A percentile compares a stretch with the other conserved stretches of the same genome.
These are phyloP conservation scores for Eragrostis curvula DNA, from an alignment of 176 grass and related monocot genomes.

Conservation along the genomic window DNA sequence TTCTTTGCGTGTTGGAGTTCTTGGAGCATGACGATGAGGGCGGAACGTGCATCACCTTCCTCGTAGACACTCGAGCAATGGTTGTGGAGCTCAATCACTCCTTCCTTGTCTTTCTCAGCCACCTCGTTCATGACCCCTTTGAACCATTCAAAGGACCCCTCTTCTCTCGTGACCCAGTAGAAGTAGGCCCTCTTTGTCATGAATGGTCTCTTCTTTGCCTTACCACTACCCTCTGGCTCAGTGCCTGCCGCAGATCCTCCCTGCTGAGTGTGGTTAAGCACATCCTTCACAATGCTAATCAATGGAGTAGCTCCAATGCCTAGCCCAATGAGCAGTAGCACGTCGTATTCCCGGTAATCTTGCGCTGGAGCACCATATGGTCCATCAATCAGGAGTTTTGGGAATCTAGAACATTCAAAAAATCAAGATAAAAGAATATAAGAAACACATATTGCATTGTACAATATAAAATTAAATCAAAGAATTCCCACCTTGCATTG, in stretches of 20 bases:
- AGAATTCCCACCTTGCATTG: slow-evolving; percentile 46
- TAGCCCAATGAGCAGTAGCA: slow-evolving; percentile 81
- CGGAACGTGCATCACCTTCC: slow-evolving; percentile 89
- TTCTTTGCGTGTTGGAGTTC: slow-evolving; percentile 87
- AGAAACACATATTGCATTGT: background rate
- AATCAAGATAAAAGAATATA: background rate
- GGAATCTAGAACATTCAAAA: slow-evolving; percentile 61
- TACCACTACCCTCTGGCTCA: slow-evolving; percentile 39
- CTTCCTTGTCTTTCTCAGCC: slow-evolving; percentile 77
- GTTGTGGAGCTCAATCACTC: slow-evolving; percentile 94
- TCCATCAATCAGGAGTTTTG: slow-evolving; percentile 80
- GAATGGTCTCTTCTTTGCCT: slow-evolving; percentile 55
- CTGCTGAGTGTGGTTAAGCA: slow-evolving; percentile 82
- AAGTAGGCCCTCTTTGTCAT: slow-evolving; percentile 89
- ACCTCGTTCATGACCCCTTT: slow-evolving; percentile 96
- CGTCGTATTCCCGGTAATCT: slow-evolving; percentile 91
- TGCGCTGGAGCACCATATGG: slow-evolving; percentile 93
- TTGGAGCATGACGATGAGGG: slow-evolving; percentile 96
- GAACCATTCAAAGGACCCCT: slow-evolving; percentile 98
- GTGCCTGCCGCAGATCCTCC: slow-evolving; percentile 46
- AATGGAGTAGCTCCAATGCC: slow-evolving; percentile 96
- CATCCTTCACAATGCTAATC: slow-evolving; percentile 97
- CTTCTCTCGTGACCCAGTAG: slow-evolving; percentile 95
- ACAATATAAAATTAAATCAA: background rate
- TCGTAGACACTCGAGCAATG: slow-evolving; percentile 92